Percentiles rank a stretch among this genome's conserved stretches.
These are phyloP conservation scores for Aphanomyces invadans DNA, from an alignment of 352 stramenopile species.

Conservation along the genomic window DNA sequence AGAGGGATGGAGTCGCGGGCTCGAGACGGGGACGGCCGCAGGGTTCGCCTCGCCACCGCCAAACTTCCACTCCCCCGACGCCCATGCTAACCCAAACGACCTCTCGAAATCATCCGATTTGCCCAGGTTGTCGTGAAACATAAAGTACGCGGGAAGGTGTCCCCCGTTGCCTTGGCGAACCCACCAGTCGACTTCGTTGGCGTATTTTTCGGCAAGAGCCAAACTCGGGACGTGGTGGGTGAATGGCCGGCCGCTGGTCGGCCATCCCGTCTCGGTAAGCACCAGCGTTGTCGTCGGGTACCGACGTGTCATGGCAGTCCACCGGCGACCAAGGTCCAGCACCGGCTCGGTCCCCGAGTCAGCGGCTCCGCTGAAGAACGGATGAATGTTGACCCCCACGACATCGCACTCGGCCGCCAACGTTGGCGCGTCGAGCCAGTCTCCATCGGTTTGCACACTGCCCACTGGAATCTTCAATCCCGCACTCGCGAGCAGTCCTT, in stretches of 20 bases:
- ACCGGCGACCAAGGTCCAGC: not conserved
- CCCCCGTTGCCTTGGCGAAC: not conserved
- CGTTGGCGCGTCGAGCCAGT: slow-evolving; percentile 24
- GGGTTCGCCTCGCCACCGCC: not conserved
- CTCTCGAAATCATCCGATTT: slow-evolving; percentile 1
- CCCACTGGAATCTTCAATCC: slow-evolving; percentile 1
- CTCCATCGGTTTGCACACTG: slow-evolving; percentile 15
- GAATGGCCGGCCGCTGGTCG: slow-evolving; percentile 44
- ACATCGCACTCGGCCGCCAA: slow-evolving; percentile 49
- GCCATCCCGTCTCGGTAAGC: slow-evolving; percentile 54
- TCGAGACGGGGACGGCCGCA: not conserved
- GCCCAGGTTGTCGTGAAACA: slow-evolving; percentile 20
- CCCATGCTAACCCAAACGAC: slow-evolving; percentile 11
- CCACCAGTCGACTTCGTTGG: slow-evolving; percentile 11
- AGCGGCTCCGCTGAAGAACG: slow-evolving; percentile 35
- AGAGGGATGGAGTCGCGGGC: not conserved
- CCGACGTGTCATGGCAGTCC: slow-evolving; percentile 36
- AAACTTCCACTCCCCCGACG: slow-evolving; percentile 19
- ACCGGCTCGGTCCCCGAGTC: slow-evolving; percentile 2
- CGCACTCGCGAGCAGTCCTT: not conserved
- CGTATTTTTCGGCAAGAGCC: not conserved
- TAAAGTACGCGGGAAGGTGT: slow-evolving; percentile 10
- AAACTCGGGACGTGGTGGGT: slow-evolving; percentile 19
- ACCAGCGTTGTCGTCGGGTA: not conserved
- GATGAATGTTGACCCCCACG: slow-evolving; percentile 66